A percentile compares a stretch with the other conserved stretches of the same genome.
Conservation (phyloP, 2,329 filamentous ascomycete genomes). For the Colletotrichum neosansevieriae region DNA sequence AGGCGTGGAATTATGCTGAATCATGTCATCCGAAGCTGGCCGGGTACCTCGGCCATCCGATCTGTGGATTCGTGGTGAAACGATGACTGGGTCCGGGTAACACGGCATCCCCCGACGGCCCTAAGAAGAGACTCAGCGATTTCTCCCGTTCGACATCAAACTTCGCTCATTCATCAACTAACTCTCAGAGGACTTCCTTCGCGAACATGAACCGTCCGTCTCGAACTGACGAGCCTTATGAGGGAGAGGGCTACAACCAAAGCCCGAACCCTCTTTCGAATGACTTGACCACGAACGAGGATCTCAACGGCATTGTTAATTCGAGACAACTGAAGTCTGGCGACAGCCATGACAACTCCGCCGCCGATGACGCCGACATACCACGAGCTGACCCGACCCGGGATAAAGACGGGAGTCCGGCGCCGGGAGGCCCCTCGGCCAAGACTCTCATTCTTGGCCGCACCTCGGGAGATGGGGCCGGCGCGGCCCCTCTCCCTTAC, state of each 20-base stretch:
- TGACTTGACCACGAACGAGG: conserved; percentile 61
- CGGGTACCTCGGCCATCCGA: conserved; percentile 5
- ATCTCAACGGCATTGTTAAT: conserved; percentile 59
- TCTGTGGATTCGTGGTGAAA: conserved; percentile 9
- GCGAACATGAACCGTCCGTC: conserved; percentile 40
- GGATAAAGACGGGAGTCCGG: not conserved
- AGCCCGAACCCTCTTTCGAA: conserved; percentile 59
- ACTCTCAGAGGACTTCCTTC: not conserved
- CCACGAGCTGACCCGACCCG: not conserved
- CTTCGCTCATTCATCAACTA: conserved; percentile 5
- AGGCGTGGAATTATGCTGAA: not conserved
- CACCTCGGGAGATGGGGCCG: conserved; percentile 34
- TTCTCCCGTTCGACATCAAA: not conserved
- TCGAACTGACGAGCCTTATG: conserved; percentile 41
- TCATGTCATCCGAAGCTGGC: conserved; percentile 2
- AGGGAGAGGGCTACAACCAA: conserved; percentile 57
- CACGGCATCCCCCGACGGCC: conserved; percentile 3
- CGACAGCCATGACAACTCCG: not conserved
- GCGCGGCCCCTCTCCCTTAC: conserved; percentile 32
- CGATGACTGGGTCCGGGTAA: conserved; percentile 13
- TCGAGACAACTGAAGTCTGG: conserved; percentile 13
- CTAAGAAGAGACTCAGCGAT: conserved; percentile 6
- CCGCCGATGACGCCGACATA: conserved; percentile 14
- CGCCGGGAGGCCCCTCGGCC: conserved; percentile 17
- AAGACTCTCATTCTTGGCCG: conserved; percentile 33